These are phyloP conservation scores for Phialophora chinensis DNA, from an alignment of 2,329 filamentous ascomycete genomes.

Conservation along the genomic window DNA sequence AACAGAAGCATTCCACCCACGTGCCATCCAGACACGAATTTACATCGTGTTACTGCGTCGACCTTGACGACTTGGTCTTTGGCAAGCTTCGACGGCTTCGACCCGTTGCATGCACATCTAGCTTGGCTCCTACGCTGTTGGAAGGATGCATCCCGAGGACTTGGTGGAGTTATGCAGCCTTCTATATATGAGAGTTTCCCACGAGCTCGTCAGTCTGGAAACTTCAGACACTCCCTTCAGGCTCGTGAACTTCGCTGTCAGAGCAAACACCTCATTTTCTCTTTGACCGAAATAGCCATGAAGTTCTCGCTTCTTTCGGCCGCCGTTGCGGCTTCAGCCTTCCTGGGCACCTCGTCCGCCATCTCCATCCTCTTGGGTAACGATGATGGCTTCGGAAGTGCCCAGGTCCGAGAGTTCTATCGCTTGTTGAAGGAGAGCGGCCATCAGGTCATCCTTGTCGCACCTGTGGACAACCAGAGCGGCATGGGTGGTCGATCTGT, in stretches of 20 bases:
- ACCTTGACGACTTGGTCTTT: not conserved
- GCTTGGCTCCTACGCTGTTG: not conserved
- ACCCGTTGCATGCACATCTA: not conserved
- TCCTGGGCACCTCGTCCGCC: constrained; percentile 28
- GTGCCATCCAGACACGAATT: not conserved
- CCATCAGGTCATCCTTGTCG: constrained; percentile 52
- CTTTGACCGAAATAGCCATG: constrained; percentile 16
- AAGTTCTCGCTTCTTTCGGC: constrained; percentile 22
- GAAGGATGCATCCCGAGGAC: not conserved
- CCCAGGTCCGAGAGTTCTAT: constrained; percentile 52
- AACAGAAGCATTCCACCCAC: not conserved
- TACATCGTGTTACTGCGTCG: not conserved
- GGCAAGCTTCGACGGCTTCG: not conserved
- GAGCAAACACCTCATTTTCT: not conserved
- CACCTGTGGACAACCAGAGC: constrained; percentile 52
- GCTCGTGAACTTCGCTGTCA: not conserved
- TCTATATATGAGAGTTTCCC: not conserved
- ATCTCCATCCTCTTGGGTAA: constrained; percentile 41
- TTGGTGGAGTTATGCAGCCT: not conserved
- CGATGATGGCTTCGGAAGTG: constrained; percentile 52
- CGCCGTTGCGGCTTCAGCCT: constrained; percentile 22
- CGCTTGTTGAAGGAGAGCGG: constrained; percentile 46
- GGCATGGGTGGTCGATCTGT: constrained; percentile 54
- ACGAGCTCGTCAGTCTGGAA: not conserved
- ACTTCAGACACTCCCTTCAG: not conserved